phyloP scores from a whole-genome alignment of 768 basidiomycete genomes.

The Infundibulicybe gibba region DNA sequence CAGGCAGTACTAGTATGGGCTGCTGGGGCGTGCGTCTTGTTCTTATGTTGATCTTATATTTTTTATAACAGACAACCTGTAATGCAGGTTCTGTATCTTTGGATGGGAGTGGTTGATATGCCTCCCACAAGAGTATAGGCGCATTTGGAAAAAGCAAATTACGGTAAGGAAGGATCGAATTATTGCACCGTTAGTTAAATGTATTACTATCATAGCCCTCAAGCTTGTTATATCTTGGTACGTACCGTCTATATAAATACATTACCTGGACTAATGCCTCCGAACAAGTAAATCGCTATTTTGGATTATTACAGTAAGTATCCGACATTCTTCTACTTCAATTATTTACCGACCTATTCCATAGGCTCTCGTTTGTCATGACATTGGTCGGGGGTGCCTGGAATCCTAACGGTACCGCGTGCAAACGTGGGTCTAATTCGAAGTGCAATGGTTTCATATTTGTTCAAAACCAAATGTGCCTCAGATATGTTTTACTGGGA shows the following conservation, averaged over 20 bases:
- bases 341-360: too few relatives aligned
- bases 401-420: slow-evolving; percentile 7
- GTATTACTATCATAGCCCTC: too few relatives aligned
- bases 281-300: slow-evolving; percentile 14
- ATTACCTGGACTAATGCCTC: not conserved
- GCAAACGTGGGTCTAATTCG: not conserved
- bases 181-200: too few relatives aligned
- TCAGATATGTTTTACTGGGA: slow-evolving; percentile 11
- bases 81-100: slow-evolving; percentile 16
- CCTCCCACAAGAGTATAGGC: slow-evolving; percentile 13
- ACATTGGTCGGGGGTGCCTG: slow-evolving; percentile 7
- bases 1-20: slow-evolving; percentile 13
- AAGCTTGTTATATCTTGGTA: too few relatives aligned
- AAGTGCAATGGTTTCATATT: too few relatives aligned
- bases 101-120: slow-evolving; percentile 15
- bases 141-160: slow-evolving; percentile 13
- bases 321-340: not conserved
- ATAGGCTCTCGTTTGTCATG: slow-evolving; percentile 1
- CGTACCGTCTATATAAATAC: not conserved
- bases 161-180: slow-evolving; percentile 5
- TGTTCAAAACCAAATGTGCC: not conserved
- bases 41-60: slow-evolving; percentile 1
- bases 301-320: slow-evolving; percentile 13
- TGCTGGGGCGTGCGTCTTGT: slow-evolving; percentile 12
- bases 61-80: slow-evolving; percentile 3